phyloP scores from a whole-genome alignment of 2,329 filamentous ascomycete genomes.

The Fusarium luffae region DNA sequence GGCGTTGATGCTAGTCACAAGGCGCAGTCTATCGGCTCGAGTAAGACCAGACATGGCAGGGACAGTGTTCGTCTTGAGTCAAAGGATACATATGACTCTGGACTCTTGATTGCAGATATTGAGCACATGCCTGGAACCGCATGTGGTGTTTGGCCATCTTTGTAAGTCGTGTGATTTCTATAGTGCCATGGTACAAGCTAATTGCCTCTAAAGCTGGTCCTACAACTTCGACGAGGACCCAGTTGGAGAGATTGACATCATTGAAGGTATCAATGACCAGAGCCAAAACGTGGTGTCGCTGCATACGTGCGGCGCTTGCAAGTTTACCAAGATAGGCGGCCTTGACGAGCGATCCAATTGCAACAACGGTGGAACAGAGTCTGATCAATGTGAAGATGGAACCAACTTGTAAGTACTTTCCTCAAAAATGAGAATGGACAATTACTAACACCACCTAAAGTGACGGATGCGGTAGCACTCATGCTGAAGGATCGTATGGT shows the following conservation, averaged over 20 bases:
- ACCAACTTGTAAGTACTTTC: slow-evolving; percentile 6
- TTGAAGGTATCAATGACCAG: slow-evolving; percentile 75
- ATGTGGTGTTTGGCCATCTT: slow-evolving; percentile 37
- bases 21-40: slow-evolving; percentile 23
- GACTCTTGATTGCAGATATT: slow-evolving; percentile 68
- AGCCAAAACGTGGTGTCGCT: slow-evolving; percentile 69
- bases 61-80: slow-evolving; percentile 74
- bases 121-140: slow-evolving; percentile 34
- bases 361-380: slow-evolving; percentile 53
- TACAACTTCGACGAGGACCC: slow-evolving; percentile 31
- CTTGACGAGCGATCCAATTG: slow-evolving; percentile 57
- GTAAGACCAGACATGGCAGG: slow-evolving; percentile 49
- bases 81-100: slow-evolving; percentile 68
- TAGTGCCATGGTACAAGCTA: neutral
- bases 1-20: slow-evolving; percentile 9
- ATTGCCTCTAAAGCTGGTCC: neutral
- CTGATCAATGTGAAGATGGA: slow-evolving; percentile 33
- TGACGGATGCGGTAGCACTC: slow-evolving; percentile 16
- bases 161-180: slow-evolving; percentile 10
- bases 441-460: neutral
- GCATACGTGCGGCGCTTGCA: slow-evolving; percentile 65
- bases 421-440: fast-evolving
- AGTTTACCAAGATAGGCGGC: slow-evolving; percentile 56
- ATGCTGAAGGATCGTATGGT: slow-evolving; percentile 7
- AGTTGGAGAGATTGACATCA: slow-evolving; percentile 76